A percentile compares a stretch with the other conserved stretches of the same genome.
Evolutionary conservation across 139 green algal genomes (phyloP).

Genomic region (Spirogloea muscicola): DNA sequence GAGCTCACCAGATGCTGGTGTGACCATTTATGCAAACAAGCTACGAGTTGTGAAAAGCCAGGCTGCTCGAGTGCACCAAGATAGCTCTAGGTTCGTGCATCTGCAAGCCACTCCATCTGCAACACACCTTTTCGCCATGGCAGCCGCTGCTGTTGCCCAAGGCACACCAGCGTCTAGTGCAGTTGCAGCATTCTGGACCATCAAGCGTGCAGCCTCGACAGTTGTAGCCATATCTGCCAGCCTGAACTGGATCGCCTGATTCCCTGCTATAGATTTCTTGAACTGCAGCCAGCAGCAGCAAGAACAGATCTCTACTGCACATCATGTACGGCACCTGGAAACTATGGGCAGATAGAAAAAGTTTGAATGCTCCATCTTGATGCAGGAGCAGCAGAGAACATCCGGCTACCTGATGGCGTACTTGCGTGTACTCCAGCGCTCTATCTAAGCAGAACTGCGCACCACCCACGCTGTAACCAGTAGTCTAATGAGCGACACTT

Average conservation of each 20-base stretch:
- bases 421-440: slow-evolving; percentile 52
- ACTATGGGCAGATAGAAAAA: background rate
- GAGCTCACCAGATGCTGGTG: background rate
- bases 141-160: slow-evolving; percentile 58
- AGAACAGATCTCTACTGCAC: no score
- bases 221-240: slow-evolving; percentile 76
- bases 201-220: slow-evolving; percentile 62
- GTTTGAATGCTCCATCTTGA: background rate
- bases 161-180: slow-evolving; percentile 52
- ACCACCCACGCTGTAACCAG: slow-evolving; percentile 61
- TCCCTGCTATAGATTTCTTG: slow-evolving; percentile 52
- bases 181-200: slow-evolving; percentile 58
- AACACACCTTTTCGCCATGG: slow-evolving; percentile 71
- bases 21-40: background rate
- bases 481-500: background rate
- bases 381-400: background rate
- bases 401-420: slow-evolving; percentile 22
- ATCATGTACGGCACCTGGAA: no score
- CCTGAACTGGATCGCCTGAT: slow-evolving; percentile 73
- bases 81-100: background rate
- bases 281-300: slow-evolving; percentile 61
- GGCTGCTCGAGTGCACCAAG: background rate
- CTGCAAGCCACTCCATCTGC: background rate
- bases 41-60: background rate
- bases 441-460: slow-evolving; percentile 66